Evolutionary conservation across 495 filamentous ascomycete genomes (phyloP).

Genomic region (Penicillium macrosclerotiorum): DNA sequence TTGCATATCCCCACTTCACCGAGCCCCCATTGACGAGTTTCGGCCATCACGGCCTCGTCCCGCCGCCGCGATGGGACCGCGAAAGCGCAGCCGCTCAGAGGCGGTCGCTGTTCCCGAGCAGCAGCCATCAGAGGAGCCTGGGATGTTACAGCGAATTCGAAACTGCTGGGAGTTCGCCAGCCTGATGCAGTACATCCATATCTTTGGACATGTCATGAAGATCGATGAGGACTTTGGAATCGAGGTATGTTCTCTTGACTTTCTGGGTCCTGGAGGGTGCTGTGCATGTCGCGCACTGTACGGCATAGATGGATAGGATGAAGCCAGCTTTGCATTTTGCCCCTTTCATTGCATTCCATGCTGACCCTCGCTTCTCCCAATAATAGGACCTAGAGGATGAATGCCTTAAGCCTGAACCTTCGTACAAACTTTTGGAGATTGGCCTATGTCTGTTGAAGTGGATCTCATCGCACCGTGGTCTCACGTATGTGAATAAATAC

Average conservation of each 20-base stretch:
- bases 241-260: conserved; percentile 57
- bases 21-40: conserved; percentile 13
- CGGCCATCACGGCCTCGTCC: conserved; percentile 32
- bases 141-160: conserved; percentile 65
- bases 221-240: conserved; percentile 83
- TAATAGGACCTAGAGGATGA: conserved; percentile 83
- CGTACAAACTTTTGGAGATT: conserved; percentile 72
- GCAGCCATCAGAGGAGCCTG: conserved; percentile 47
- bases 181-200: conserved; percentile 86
- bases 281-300: conserved; percentile 5
- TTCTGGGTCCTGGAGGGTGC: not conserved
- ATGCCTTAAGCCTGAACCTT: conserved; percentile 73
- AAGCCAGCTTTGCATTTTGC: not conserved
- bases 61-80: conserved; percentile 48
- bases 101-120: conserved; percentile 49
- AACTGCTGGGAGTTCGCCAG: conserved; percentile 96
- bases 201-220: conserved; percentile 86
- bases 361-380: conserved; percentile 5
- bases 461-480: conserved; percentile 87
- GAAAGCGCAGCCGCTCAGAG: conserved; percentile 74
- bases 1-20: not conserved
- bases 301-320: conserved; percentile 9
- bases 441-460: conserved; percentile 88
- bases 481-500: conserved; percentile 66
- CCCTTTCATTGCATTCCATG: not conserved